These are phyloP conservation scores for Mangifera indica DNA, from an alignment of 345 rosid species.

Conservation along the genomic window DNA sequence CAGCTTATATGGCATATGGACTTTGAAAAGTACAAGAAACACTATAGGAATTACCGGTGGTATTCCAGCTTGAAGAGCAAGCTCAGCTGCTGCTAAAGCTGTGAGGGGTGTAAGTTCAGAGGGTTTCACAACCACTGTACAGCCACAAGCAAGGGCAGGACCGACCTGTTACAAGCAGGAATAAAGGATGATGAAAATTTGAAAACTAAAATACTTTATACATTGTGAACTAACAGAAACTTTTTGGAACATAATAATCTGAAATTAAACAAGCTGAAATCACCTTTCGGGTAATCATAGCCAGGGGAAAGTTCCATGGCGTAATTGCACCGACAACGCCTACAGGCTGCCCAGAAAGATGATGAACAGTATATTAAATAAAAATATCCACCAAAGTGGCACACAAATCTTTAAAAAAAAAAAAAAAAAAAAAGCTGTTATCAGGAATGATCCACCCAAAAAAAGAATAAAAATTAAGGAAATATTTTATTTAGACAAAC, in stretches of 20 bases:
- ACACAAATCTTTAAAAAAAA: not conserved
- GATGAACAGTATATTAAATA: conserved; percentile 15
- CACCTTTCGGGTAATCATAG: conserved; percentile 98
- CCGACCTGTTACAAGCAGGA: conserved; percentile 61
- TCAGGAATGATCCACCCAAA: conserved; percentile 6
- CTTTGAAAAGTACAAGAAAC: not conserved
- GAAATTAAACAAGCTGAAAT: conserved; percentile 27
- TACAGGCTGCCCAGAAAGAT: conserved; percentile 62
- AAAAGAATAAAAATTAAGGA: not conserved
- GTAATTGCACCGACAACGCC: conserved; percentile 96
- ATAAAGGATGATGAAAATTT: conserved; percentile 25
- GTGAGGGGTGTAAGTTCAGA: conserved; percentile 95
- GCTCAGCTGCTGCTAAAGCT: conserved; percentile 93
- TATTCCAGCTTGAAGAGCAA: conserved; percentile 97
- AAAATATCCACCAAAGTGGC: not conserved
- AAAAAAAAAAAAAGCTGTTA: not conserved
- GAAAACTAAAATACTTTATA: conserved; percentile 7
- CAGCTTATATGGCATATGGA: not conserved
- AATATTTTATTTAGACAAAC: not conserved
- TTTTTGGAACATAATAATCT: conserved; percentile 4
- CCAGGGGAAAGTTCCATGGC: conserved; percentile 99
- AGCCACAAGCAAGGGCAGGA: conserved; percentile 98
- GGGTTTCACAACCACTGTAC: conserved; percentile 94
- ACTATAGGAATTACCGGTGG: conserved; percentile 65
- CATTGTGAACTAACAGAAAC: conserved; percentile 11